Evolutionary conservation across 2,329 filamentous ascomycete species (phyloP), one percentile per base, ranked within the genome.

Genomic region (Exophiala viscosa): DNA sequence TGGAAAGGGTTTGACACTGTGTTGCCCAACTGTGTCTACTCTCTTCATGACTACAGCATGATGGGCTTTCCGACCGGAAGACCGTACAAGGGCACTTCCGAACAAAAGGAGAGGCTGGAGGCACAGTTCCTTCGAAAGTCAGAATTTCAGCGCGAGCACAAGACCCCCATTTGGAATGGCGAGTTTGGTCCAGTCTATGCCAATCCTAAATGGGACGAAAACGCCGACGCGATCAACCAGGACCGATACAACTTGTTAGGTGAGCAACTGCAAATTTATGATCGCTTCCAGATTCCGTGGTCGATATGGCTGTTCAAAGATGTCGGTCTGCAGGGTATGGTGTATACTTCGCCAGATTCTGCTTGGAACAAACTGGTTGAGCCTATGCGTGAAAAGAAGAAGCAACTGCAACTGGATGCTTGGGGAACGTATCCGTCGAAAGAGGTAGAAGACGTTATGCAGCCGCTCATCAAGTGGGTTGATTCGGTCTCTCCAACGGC

Each of bases 221-320:
- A 59, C 14, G 56, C 56, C 3, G 57, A 59, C 11, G 66, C 67
- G 7, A 66, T 70, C 39, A 59, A 59, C 38, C 52, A 55, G 15
- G 50, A 78, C 48, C 67, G 76, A 3, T 76, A 76, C 60, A 69
- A 71, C 23, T 66, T 79, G 32, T 68, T 79, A 3, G 70, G 71
- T 10, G 70, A 73, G 13, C 76, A 79, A 60, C 64, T 82, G 28
- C 64, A 66, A 9, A 76, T 82, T 38, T 82, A 82, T 62, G 73
- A 76, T 47, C 73, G 76, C 64, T 65, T 77, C 52, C 65, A 73
- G 44, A 77, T 79, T 33, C 70, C 73, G 48, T 85, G 81, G 82
- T 77, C 70, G 11, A 85, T 85, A 61, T 82, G 79, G 79, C 65
- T 79, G 0, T 82, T 80, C 65, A 82, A 82, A 62, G 78, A 82